Percentiles rank a stretch among this genome's conserved stretches.
Conservation (phyloP, 768 basidiomycete genomes). For the Strobilomyces echinocephalus region DNA sequence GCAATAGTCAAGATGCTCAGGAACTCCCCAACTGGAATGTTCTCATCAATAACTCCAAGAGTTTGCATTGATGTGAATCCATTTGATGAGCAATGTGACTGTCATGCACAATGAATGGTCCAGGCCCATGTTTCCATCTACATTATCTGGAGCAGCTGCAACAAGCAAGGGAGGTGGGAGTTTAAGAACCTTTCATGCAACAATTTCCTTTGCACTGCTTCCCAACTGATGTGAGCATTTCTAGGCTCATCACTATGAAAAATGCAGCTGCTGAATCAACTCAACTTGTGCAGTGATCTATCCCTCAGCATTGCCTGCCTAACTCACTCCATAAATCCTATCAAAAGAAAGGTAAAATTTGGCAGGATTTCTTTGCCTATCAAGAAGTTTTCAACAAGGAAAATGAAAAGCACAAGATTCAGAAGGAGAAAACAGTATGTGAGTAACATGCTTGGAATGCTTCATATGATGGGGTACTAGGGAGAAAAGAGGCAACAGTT, state of each 20-base stretch:
- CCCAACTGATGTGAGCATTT: background rate
- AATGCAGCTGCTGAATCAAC: background rate
- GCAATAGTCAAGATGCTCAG: background rate
- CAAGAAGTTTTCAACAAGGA: background rate
- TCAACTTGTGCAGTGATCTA: background rate
- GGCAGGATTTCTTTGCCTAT: background rate
- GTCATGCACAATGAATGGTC: background rate
- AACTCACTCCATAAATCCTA: background rate
- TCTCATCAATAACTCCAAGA: background rate
- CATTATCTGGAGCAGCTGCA: background rate
- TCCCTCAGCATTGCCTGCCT: background rate
- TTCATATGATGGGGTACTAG: too few species aligned
- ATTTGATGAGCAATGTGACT: background rate
- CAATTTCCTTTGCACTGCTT: too few species aligned
- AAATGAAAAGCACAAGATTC: background rate
- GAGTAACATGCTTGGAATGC: background rate
- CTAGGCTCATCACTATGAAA: background rate
- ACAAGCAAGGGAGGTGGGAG: background rate
- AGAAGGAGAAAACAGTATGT: background rate
- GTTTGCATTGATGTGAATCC: background rate
- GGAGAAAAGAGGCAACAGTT: background rate
- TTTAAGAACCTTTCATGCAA: too few species aligned
- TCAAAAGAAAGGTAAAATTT: background rate
- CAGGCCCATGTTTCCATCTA: background rate
- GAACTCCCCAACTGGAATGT: background rate